phyloP scores from a whole-genome alignment of 495 filamentous ascomycete genomes.

The Cercophora sp. region DNA sequence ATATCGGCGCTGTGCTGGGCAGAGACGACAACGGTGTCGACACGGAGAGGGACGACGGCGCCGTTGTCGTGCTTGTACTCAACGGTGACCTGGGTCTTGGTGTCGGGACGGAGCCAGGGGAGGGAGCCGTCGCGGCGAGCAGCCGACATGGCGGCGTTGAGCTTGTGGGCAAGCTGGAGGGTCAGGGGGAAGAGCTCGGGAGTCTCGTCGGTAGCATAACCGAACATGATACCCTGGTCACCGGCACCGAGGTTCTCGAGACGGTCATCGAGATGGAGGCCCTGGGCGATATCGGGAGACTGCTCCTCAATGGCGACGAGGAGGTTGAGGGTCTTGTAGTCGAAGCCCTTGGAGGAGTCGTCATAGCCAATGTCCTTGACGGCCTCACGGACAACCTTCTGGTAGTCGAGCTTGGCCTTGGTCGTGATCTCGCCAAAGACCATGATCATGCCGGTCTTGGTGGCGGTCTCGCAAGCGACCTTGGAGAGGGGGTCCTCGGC shows the following conservation, averaged over 20 bases:
- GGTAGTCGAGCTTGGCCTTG: conserved; percentile 92
- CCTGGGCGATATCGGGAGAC: conserved; percentile 97
- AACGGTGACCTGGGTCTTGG: conserved; percentile 98
- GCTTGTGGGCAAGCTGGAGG: conserved; percentile 87
- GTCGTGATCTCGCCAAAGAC: conserved; percentile 99
- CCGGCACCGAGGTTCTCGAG: conserved; percentile 97
- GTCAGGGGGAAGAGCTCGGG: conserved; percentile 95
- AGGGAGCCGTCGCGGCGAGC: conserved; percentile 81
- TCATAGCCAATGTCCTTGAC: conserved; percentile 99
- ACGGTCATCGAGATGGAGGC: conserved; percentile 92
- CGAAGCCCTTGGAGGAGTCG: conserved; percentile 93
- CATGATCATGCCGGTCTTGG: conserved; percentile 99
- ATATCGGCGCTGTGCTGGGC: conserved; percentile 90
- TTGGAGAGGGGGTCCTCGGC: conserved; percentile 93
- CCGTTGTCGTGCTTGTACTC: conserved; percentile 97
- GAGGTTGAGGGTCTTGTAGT: conserved; percentile 99
- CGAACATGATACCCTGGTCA: conserved; percentile 99
- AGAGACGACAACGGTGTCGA: conserved; percentile 95
- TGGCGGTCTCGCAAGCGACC: conserved; percentile 97
- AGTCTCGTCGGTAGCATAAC: conserved; percentile 98
- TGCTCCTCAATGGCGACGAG: conserved; percentile 99
- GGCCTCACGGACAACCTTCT: conserved; percentile 89
- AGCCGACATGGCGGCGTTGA: conserved; percentile 87
- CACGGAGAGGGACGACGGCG: conserved; percentile 84
- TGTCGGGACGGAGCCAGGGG: conserved; percentile 95